Evolutionary conservation across 108 stramenopile species (phyloP).

Genomic region (Craspedostauros australis): DNA sequence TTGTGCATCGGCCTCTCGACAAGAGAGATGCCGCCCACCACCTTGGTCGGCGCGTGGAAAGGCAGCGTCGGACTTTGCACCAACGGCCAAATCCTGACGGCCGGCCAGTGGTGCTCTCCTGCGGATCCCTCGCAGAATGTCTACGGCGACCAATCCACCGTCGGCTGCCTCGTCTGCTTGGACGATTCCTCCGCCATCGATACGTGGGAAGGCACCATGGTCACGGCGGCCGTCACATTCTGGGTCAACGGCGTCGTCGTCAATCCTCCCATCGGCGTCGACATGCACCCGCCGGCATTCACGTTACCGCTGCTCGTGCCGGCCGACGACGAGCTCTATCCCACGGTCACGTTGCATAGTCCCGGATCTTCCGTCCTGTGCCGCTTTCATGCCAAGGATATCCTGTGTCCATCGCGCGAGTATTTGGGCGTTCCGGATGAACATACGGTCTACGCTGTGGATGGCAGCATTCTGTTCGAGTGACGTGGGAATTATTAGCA

Average conservation of each 20-base stretch:
- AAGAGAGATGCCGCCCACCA: conserved; percentile 93
- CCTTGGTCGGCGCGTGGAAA: conserved; percentile 91
- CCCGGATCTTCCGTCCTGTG: conserved; percentile 83
- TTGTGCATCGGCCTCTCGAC: conserved; percentile 89
- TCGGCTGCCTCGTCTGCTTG: conserved; percentile 89
- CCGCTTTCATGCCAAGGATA: conserved; percentile 77
- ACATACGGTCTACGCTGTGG: conserved; percentile 80
- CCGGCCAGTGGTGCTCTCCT: conserved; percentile 77
- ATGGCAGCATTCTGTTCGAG: conserved; percentile 86
- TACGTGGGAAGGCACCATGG: conserved; percentile 88
- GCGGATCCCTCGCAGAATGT: conserved; percentile 39
- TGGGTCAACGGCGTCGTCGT: conserved; percentile 57
- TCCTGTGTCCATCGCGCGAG: conserved; percentile 57
- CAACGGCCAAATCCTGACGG: conserved; percentile 83
- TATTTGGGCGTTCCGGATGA: conserved; percentile 77
- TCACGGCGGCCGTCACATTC: conserved; percentile 83
- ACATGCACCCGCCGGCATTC: conserved; percentile 10
- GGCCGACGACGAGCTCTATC: conserved; percentile 84
- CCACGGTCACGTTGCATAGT: conserved; percentile 89
- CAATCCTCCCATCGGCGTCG: conserved; percentile 12
- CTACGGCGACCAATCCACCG: conserved; percentile 77
- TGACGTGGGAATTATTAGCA: too few species aligned
- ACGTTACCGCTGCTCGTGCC: conserved; percentile 72
- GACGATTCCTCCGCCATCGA: conserved; percentile 83
- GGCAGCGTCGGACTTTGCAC: conserved; percentile 89